Evolutionary conservation across 257 asterid genomes (phyloP).

Genomic region (Gentiana straminea): DNA sequence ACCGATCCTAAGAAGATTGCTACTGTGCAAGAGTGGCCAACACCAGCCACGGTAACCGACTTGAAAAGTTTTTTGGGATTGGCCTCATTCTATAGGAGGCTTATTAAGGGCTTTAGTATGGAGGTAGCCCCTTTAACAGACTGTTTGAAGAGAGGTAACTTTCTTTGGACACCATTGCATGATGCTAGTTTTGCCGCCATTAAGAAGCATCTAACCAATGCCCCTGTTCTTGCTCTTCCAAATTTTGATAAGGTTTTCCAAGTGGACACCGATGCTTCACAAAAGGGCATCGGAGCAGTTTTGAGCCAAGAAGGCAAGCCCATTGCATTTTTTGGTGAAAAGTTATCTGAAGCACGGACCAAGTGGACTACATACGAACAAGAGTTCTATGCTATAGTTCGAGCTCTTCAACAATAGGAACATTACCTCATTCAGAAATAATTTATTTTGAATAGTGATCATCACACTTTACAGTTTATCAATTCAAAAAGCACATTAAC

Average conservation of each 20-base stretch:
- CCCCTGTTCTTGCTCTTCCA: neutral
- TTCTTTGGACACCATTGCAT: neutral
- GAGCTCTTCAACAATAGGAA: too few relatives aligned
- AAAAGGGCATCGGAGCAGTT: too few relatives aligned
- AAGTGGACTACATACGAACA: too few relatives aligned
- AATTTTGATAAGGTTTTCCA: neutral
- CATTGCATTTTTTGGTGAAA: constrained; percentile 4
- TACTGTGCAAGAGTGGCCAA: neutral
- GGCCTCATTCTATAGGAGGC: neutral
- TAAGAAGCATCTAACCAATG: neutral
- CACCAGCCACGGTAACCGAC: neutral
- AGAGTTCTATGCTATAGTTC: too few relatives aligned
- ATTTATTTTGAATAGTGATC: neutral
- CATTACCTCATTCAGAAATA: neutral
- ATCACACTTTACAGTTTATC: neutral
- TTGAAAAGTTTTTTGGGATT: constrained; percentile 1
- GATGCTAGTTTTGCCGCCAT: neutral
- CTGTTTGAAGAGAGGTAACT: neutral
- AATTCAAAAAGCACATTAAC: too few relatives aligned
- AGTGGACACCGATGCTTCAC: too few relatives aligned
- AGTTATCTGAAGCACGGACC: neutral
- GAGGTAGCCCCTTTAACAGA: neutral
- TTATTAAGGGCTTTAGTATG: neutral
- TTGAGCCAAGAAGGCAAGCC: neutral
- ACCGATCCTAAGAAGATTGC: neutral